These are phyloP conservation scores for Lentinula sp. DNA, from an alignment of 768 basidiomycete genomes.

Conservation along the genomic window DNA sequence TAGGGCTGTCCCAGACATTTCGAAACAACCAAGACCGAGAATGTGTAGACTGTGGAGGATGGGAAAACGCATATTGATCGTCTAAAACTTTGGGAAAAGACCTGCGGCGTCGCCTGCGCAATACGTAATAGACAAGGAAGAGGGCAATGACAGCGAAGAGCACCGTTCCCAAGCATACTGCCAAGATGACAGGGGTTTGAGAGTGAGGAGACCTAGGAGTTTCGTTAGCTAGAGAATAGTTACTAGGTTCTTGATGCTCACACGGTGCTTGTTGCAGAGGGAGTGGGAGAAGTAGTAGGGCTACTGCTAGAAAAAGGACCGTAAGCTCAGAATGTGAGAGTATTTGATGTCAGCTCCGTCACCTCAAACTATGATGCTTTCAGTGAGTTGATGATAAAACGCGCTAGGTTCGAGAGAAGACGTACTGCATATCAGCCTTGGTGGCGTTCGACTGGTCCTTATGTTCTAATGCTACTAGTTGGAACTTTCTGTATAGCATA, in stretches of 20 bases:
- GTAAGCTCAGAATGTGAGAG: too few relatives aligned
- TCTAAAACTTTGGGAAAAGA: neutral
- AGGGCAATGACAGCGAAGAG: neutral
- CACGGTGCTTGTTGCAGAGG: neutral
- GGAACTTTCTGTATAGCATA: neutral
- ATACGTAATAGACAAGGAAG: neutral
- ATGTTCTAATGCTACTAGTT: neutral
- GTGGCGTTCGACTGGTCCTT: neutral
- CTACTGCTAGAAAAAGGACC: neutral
- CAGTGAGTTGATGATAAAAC: neutral
- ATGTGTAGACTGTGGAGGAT: neutral
- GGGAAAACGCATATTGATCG: neutral
- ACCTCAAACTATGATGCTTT: neutral
- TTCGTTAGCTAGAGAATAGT: neutral
- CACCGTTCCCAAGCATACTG: neutral
- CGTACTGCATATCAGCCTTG: neutral
- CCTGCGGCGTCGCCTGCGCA: neutral
- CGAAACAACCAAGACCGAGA: neutral
- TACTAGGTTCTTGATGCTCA: too few relatives aligned
- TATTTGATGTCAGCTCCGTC: too few relatives aligned
- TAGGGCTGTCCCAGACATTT: neutral
- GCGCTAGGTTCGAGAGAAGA: neutral
- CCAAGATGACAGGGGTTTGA: neutral
- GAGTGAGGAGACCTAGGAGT: neutral
- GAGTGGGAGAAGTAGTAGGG: too few relatives aligned